Percentiles rank a stretch among this genome's conserved stretches.
phyloP scores from a whole-genome alignment of 2,329 filamentous ascomycete species.

The Bipolaris victoriae region DNA sequence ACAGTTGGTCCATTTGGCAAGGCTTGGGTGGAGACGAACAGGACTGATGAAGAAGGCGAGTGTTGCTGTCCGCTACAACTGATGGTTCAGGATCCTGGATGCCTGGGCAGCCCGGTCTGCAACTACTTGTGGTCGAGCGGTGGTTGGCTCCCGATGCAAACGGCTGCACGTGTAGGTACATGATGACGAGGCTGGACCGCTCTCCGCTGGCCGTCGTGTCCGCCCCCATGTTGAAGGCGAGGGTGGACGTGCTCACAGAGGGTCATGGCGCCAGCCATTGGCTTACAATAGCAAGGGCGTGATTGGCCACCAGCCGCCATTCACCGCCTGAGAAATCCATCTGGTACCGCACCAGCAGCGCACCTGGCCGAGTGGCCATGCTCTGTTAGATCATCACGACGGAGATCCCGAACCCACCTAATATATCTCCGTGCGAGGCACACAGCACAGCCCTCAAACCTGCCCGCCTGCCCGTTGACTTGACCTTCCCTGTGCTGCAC shows the following conservation, averaged over 20 bases:
- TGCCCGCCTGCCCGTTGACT: constrained; percentile 13
- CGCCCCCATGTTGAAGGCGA: constrained; percentile 6
- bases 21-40: constrained; percentile 12
- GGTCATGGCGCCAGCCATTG: constrained; percentile 19
- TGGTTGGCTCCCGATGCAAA: constrained; percentile 8
- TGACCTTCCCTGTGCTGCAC: constrained; percentile 24
- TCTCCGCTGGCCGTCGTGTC: not conserved
- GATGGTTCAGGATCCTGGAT: constrained; percentile 4
- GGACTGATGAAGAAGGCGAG: constrained; percentile 9
- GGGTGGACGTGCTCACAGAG: constrained; percentile 15
- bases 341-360: constrained; percentile 23
- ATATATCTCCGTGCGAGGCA: constrained; percentile 24
- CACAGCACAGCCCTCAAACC: constrained; percentile 24
- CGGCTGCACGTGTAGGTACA: not conserved
- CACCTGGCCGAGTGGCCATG: constrained; percentile 22
- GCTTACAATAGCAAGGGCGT: constrained; percentile 31
- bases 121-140: not conserved
- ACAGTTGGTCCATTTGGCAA: constrained; percentile 13
- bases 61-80: constrained; percentile 21
- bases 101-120: not conserved
- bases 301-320: constrained; percentile 29
- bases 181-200: not conserved
- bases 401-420: constrained; percentile 23
- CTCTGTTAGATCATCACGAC: constrained; percentile 26
- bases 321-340: constrained; percentile 27